Evolutionary conservation across 331 rosid genomes (phyloP), one percentile per base, ranked within the genome.

Genomic region (Pyrus hybrid): DNA sequence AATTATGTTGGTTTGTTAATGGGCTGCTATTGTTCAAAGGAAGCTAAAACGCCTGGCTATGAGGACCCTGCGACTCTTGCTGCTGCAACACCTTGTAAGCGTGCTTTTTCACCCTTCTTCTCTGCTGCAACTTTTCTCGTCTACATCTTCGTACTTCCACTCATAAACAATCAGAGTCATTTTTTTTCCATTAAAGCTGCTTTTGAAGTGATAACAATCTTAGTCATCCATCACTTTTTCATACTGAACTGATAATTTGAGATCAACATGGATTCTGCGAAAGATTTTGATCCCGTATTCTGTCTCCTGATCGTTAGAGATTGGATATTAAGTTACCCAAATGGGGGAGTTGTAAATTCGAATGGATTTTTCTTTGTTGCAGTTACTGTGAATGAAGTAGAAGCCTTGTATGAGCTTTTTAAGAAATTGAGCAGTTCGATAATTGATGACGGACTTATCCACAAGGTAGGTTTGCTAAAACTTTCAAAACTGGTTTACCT

Each of bases 31-130:
- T 33, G 6, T 30, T 88, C 97, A 33, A 87, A 90, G 86, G 64
- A 75, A 81, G 70, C 23, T 21, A 53, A 79, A 67, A 47, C 70
- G 7, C 93, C 79, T 7, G 92, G 92, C 54, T 88, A 87, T 23
- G 99, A 92, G 80, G 87, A 95, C 14, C 92, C 97, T 13, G 23
- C 76, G 3, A 70, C 86, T 86, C 97, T 95, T 73, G 92, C 97
- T 21, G 87, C 97, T 18, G 96, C 76, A 83, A 95, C 97, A 61
- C 96, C 91, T 47, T 95, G 99, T 95, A 83, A 92, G 95, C 87
- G 72, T 72, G 82, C 85, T 49, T 80, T 81, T 73, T 66, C 47
- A 65, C 56, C 45, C 33, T 62, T 68, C 73, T 82, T 51, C 70
- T 28, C 57, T 72, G 79, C 56, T 71, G 70, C 64, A 49, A 30